phyloP scores from a whole-genome alignment of 2,329 filamentous ascomycete species.

The Phaeoacremonium minimum region DNA sequence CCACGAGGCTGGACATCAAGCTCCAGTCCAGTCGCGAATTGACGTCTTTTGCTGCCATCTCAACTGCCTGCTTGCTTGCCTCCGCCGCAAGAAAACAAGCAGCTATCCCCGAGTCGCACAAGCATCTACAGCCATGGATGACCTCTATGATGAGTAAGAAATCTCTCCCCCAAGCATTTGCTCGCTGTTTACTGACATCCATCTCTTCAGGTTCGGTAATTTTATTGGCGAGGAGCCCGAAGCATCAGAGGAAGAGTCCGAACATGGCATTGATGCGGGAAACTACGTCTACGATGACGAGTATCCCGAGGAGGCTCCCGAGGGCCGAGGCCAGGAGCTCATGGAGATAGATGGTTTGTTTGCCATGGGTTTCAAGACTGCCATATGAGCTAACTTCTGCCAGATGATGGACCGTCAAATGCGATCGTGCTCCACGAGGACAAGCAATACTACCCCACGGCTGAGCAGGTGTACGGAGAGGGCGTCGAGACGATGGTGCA shows the following conservation, averaged over 20 bases:
- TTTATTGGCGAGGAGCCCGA: slow-evolving; percentile 89
- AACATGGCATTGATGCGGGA: slow-evolving; percentile 67
- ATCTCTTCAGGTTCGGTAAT: slow-evolving; percentile 86
- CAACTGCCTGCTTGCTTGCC: no score
- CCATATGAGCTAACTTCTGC: slow-evolving; percentile 10
- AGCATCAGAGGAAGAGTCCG: slow-evolving; percentile 82
- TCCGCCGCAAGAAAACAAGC: no score
- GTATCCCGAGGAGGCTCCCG: slow-evolving; percentile 58
- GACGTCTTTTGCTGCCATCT: no score
- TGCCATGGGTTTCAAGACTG: neutral
- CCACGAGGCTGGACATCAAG: no score
- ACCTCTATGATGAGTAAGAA: slow-evolving; percentile 88
- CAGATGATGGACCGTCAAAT: slow-evolving; percentile 79
- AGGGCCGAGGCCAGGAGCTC: slow-evolving; percentile 69
- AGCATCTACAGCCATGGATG: slow-evolving; percentile 58
- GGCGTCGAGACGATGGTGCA: slow-evolving; percentile 95
- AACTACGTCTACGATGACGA: slow-evolving; percentile 83
- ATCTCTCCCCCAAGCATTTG: neutral
- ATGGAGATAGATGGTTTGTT: slow-evolving; percentile 84
- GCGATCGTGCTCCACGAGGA: slow-evolving; percentile 98
- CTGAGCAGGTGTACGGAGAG: slow-evolving; percentile 87
- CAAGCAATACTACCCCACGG: slow-evolving; percentile 99
- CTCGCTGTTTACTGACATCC: slow-evolving; percentile 10
- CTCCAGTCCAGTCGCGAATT: no score
- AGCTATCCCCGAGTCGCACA: slow-evolving; percentile 3